Conservation (phyloP, 2,329 filamentous ascomycete species). For the Sclerotiophoma versabilis region DNA sequence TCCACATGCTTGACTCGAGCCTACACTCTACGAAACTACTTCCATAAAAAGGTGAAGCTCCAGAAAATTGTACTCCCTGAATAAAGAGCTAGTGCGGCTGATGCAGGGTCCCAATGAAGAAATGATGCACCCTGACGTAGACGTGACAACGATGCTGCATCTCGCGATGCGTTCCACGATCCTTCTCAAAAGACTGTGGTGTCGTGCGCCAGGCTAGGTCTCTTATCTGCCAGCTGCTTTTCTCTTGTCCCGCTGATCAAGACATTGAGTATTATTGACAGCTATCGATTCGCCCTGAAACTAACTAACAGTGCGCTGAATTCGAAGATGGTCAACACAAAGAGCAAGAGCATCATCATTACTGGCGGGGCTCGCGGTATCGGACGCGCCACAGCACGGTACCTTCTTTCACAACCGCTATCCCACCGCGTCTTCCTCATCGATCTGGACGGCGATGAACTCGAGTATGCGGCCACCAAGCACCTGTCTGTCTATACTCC, state of each 20-base stretch:
- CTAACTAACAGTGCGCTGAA: not conserved
- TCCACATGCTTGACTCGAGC: not conserved
- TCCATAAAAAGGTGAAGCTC: not conserved
- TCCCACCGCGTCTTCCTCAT: slow-evolving; percentile 55
- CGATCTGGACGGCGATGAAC: slow-evolving; percentile 52
- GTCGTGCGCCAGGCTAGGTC: not conserved
- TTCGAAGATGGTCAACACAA: slow-evolving; percentile 24
- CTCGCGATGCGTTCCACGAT: not conserved
- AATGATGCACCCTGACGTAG: not conserved
- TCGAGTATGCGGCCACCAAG: slow-evolving; percentile 33
- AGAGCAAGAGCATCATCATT: slow-evolving; percentile 44
- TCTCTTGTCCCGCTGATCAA: not conserved
- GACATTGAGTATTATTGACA: not conserved
- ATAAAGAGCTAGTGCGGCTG: not conserved
- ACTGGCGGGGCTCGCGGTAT: slow-evolving; percentile 55
- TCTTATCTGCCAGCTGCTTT: not conserved
- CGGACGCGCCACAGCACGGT: slow-evolving; percentile 53
- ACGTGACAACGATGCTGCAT: slow-evolving; percentile 1
- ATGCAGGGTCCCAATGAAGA: not conserved
- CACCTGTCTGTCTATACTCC: slow-evolving; percentile 44
- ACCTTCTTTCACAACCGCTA: slow-evolving; percentile 44
- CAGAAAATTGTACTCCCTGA: not conserved
- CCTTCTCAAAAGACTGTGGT: not conserved
- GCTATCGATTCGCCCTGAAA: not conserved
- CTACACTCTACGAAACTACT: not conserved